Base-by-base conservation (phyloP, 148 eudicot species). In the Persicaria maculosa region DNA sequence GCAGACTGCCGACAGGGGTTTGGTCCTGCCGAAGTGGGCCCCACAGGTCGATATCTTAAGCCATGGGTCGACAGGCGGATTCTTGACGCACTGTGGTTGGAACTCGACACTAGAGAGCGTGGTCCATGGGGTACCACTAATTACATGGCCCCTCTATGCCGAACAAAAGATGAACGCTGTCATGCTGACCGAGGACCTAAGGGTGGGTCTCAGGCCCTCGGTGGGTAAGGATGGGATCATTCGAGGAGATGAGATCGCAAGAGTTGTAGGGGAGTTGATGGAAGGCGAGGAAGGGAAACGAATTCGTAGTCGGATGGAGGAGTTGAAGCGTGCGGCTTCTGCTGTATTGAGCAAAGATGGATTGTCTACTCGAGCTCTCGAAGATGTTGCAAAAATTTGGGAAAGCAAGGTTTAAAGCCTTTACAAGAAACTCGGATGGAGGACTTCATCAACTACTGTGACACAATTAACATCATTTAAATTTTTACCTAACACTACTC, bases 31-130 rank as follows among this genome's bases (percentile, higher is more conserved):
- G 0, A 25, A 71, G 0, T 88, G 92, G 90, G 92, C 84, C 44
- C 92, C 92, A 6, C 92, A 86, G 20, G 57, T 82, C 9, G 25
- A 75, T 53, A 44, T 88, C 5, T 80, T 88, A 0, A 77, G 80
- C 48, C 89, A 88, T 12, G 25, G 15, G 25, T 74, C 92, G 0
- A 86, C 85, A 0, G 88, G 92, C 0, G 92, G 92, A 10, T 88
- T 88, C n/a, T 0, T 88, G 0, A 79, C 83, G 4, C 91, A 88
- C 1, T 88, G 91, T 22, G 92, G 89, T 0, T 88, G 89, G 89
- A 88, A 88, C 77, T 88, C 92, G 7, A 77, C 79, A 0, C 9
- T 86, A 0, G 92, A 88, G 68, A 84, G 89, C 15, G 83, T 88
- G 7, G 84, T 84, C 0, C 65, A 84, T 4, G 92, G 92, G 0